These are phyloP conservation scores for Pseudocercospora fijiensis DNA, from an alignment of 2,329 filamentous ascomycete species.

Conservation along the genomic window DNA sequence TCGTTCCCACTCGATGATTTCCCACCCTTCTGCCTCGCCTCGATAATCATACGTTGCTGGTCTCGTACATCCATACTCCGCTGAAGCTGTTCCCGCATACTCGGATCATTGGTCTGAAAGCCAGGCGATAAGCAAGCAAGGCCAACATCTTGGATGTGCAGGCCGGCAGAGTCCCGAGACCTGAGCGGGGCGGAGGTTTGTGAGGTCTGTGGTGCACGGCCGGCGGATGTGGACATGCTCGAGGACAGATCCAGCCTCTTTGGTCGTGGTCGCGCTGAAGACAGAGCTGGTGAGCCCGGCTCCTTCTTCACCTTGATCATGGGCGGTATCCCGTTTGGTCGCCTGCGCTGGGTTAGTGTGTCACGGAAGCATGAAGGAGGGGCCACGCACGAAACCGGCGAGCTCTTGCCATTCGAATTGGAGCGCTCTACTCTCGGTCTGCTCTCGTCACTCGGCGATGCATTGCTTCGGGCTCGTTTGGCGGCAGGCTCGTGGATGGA, in stretches of 20 bases:
- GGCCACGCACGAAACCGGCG: constrained; percentile 49
- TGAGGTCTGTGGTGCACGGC: constrained; percentile 41
- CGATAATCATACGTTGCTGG: constrained; percentile 92
- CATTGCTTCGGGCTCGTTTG: constrained; percentile 38
- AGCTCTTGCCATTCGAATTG: constrained; percentile 53
- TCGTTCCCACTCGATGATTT: constrained; percentile 50
- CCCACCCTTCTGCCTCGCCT: constrained; percentile 84
- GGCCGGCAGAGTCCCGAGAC: constrained; percentile 66
- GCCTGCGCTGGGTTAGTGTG: constrained; percentile 41
- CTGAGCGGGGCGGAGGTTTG: constrained; percentile 72
- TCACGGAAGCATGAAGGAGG: constrained; percentile 26
- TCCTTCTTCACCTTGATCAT: constrained; percentile 97
- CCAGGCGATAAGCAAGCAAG: constrained; percentile 92
- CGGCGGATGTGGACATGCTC: constrained; percentile 46
- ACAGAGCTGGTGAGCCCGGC: constrained; percentile 78
- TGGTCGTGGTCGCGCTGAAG: constrained; percentile 70
- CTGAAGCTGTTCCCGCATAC: constrained; percentile 92
- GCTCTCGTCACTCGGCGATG: constrained; percentile 34
- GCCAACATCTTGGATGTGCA: constrained; percentile 88
- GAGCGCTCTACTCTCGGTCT: constrained; percentile 28
- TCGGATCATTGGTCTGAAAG: constrained; percentile 93
- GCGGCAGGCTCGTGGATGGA: constrained; percentile 31
- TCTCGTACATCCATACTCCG: constrained; percentile 90
- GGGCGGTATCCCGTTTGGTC: constrained; percentile 58
- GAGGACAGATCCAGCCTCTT: constrained; percentile 73